Base-by-base conservation (phyloP, 2,329 filamentous ascomycete genomes). In the Fusarium sp. region DNA sequence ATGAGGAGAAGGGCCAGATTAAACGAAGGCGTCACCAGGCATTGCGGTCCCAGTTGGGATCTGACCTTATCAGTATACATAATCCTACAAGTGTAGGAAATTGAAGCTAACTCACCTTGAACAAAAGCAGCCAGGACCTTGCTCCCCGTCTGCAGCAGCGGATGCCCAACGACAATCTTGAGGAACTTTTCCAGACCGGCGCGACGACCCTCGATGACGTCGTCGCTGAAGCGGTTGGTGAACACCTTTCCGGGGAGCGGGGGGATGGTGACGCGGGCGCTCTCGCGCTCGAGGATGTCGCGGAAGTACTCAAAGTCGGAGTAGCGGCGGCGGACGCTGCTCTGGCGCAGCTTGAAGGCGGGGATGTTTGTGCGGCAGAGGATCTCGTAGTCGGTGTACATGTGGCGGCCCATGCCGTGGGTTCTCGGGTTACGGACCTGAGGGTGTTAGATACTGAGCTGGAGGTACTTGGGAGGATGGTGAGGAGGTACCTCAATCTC, bases 371-470 rank as follows among this genome's bases (percentile, higher is more conserved):
- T 99, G 80, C 94, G 93, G 87, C 97, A 98, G 79, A 97, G 90
- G 81, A 99, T 98, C 85, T 98, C 95, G 88, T 98, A 99, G 85
- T 97, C 97, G 64, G 97, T 99, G 88, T 98, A 98, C 95, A 98
- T 98, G 86, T 92, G 91, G 78, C 97, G 94, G 75, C 95, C 96
- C 81, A 97, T 95, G 82, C 97, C 97, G 84, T 97, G 95, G 31
- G 95, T 98, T 85, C 95, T 93, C 37, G 97, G 97, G 83, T 97
- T 97, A 82, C 93, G 93, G 79, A 98, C 95, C 95, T 97, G 83
- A 18, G 6, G 31, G 1, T 3, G 4, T 57, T 18, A 57, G 33
- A 31, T 37, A 33, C 48, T 1, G 14, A 33, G 6, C 6, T 9
- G 2, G 6, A 29, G 27, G 27, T 29, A 29, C 7, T 9, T 29